A percentile compares a stretch with the other conserved stretches of the same genome.
phyloP scores from a whole-genome alignment of 805 yeast species.

The Ogataea paraovalis region DNA sequence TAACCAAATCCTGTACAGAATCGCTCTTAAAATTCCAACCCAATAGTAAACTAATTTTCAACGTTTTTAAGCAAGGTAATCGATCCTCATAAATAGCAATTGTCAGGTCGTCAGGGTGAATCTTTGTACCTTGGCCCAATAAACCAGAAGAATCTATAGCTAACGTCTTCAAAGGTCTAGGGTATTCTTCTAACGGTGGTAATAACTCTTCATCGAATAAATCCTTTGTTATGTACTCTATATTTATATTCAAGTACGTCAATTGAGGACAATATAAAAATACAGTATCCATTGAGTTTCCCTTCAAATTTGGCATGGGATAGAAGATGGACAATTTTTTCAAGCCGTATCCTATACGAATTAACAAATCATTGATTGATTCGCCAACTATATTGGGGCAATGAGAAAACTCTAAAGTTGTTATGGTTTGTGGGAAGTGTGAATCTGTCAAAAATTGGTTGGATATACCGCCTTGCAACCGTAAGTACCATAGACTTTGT shows the following conservation, averaged over 20 bases:
- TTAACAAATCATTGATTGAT: slow-evolving; percentile 59
- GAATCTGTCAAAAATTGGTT: slow-evolving; percentile 71
- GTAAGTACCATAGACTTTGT: slow-evolving; percentile 59
- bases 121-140: slow-evolving; percentile 74
- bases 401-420: slow-evolving; percentile 73
- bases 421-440: slow-evolving; percentile 68
- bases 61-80: slow-evolving; percentile 59
- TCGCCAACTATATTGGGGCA: slow-evolving; percentile 74
- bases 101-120: slow-evolving; percentile 86
- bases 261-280: slow-evolving; percentile 77
- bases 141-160: slow-evolving; percentile 82
- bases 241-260: slow-evolving; percentile 58
- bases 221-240: slow-evolving; percentile 67
- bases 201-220: slow-evolving; percentile 45
- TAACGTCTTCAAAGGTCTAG: slow-evolving; percentile 52
- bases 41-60: slow-evolving; percentile 67
- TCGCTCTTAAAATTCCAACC: slow-evolving; percentile 79
- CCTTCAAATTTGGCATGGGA: slow-evolving; percentile 81
- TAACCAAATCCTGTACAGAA: slow-evolving; percentile 60
- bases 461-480: slow-evolving; percentile 86
- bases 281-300: slow-evolving; percentile 66
- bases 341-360: slow-evolving; percentile 62
- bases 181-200: slow-evolving; percentile 27
- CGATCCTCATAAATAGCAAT: slow-evolving; percentile 78
- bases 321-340: slow-evolving; percentile 65